Conservation (phyloP, 176 grass and related monocot genomes). For the Eremochloa ophiuroides region DNA sequence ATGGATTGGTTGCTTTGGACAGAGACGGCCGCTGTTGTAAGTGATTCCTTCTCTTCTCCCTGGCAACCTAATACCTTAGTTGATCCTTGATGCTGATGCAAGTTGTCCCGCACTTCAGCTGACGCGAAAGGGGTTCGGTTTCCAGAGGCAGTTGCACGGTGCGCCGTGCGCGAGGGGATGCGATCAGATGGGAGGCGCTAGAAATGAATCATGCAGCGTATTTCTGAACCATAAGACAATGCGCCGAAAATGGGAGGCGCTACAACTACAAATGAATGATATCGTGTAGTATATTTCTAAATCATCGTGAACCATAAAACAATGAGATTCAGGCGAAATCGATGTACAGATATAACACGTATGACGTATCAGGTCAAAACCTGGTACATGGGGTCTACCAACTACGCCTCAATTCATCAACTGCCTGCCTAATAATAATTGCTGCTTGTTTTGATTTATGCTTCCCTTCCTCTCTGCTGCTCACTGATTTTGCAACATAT, state of each 20-base stretch:
- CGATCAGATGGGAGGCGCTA: not conserved
- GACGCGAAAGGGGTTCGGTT: not conserved
- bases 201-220: not conserved
- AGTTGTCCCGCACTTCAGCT: not conserved
- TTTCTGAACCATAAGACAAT: not conserved
- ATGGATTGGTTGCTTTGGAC: not conserved
- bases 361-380: not conserved
- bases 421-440: slow-evolving; percentile 1
- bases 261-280: not conserved
- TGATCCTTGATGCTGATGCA: not conserved
- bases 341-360: not conserved
- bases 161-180: not conserved
- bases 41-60: not conserved
- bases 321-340: slow-evolving; percentile 9
- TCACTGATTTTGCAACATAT: not conserved
- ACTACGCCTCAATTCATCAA: not conserved
- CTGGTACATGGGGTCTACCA: not conserved
- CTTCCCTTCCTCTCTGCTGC: not conserved
- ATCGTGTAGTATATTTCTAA: not conserved
- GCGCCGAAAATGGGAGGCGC: not conserved
- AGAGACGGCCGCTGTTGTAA: not conserved
- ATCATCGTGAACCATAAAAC: not conserved
- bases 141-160: too few relatives aligned
- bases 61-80: not conserved
- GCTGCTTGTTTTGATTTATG: not conserved